Percentiles rank a stretch among this genome's conserved stretches.
Evolutionary conservation across 2,329 filamentous ascomycete genomes (phyloP).

Genomic region (Colletotrichum chrysophilum): DNA sequence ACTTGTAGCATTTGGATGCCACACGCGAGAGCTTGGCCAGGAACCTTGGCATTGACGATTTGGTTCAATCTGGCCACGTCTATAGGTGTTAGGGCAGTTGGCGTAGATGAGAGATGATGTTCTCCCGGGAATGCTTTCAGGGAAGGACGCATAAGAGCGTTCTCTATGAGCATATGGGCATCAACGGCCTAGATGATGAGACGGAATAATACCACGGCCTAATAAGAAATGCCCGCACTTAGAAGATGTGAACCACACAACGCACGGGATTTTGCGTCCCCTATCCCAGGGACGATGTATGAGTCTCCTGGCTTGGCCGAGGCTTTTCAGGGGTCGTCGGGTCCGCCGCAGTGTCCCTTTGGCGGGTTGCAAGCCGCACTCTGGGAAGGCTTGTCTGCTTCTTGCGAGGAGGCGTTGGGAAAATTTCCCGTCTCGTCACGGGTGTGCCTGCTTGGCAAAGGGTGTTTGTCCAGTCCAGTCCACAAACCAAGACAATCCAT

Average conservation of each 20-base stretch:
- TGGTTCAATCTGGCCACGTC: background rate
- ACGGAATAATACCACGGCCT: slow-evolving; percentile 6
- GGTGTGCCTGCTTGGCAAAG: background rate
- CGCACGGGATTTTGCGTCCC: background rate
- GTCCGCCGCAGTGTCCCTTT: background rate
- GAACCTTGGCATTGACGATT: background rate
- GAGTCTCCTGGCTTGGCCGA: background rate
- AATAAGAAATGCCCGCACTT: background rate
- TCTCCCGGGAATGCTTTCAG: background rate
- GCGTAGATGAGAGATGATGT: background rate
- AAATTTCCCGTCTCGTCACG: background rate
- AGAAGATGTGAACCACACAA: background rate
- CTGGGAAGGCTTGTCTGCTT: background rate
- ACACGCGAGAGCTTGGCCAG: slow-evolving; percentile 2
- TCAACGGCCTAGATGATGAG: background rate
- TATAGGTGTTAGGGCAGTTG: background rate
- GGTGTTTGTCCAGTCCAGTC: background rate
- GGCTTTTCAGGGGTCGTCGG: background rate
- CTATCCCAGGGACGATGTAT: background rate
- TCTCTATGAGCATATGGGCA: background rate
- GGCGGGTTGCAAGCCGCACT: background rate
- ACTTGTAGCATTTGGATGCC: background rate
- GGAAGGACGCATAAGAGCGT: background rate
- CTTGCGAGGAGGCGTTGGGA: background rate
- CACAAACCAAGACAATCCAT: background rate